Conservation (phyloP, 257 asterid species). For the Solanum appendiculatum region DNA sequence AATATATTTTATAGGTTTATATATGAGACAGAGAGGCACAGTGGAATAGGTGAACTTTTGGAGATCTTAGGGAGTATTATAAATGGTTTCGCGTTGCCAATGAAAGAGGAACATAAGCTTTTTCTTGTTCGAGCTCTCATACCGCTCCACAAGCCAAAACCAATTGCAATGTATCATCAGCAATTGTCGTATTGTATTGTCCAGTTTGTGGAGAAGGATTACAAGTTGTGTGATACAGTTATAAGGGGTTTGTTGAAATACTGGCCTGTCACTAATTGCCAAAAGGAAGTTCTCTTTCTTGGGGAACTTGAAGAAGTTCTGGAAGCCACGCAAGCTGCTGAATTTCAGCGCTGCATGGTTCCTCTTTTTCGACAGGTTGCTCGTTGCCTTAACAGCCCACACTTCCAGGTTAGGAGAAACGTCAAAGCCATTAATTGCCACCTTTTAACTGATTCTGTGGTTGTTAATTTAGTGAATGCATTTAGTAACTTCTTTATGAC, state of each 20-base stretch:
- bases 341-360: slow-evolving; percentile 66
- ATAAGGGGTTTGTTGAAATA: slow-evolving; percentile 72
- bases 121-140: slow-evolving; percentile 71
- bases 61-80: slow-evolving; percentile 89
- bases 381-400: slow-evolving; percentile 60
- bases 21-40: slow-evolving; percentile 65
- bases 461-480: neutral
- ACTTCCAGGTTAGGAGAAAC: slow-evolving; percentile 55
- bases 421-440: neutral
- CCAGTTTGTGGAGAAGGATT: slow-evolving; percentile 79
- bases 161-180: slow-evolving; percentile 51
- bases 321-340: slow-evolving; percentile 59
- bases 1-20: slow-evolving; percentile 67
- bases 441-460: neutral
- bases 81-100: slow-evolving; percentile 85
- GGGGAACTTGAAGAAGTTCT: slow-evolving; percentile 79
- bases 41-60: slow-evolving; percentile 77
- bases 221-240: slow-evolving; percentile 56
- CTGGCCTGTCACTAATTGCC: slow-evolving; percentile 76
- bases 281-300: slow-evolving; percentile 72
- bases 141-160: slow-evolving; percentile 82
- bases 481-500: neutral
- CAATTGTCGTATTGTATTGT: slow-evolving; percentile 62
- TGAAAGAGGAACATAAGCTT: slow-evolving; percentile 95
- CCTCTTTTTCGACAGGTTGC: slow-evolving; percentile 75